Evolutionary conservation across 2,329 filamentous ascomycete genomes (phyloP).

Genomic region (Coniochaeta sp.): DNA sequence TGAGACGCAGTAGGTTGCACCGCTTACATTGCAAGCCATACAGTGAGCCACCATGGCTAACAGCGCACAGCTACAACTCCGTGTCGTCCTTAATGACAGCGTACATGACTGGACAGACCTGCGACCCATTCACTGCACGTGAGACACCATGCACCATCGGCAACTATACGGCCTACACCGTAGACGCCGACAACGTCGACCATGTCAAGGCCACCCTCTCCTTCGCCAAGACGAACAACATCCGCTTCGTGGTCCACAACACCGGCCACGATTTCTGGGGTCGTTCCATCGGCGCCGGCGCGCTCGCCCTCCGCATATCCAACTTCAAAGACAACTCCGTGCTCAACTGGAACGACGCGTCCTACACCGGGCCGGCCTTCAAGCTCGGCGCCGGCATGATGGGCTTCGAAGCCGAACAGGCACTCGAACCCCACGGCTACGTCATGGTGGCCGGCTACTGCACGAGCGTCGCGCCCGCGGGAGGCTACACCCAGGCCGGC

Average conservation of each 20-base stretch:
- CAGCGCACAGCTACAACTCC: constrained; percentile 13
- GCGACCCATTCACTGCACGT: constrained; percentile 22
- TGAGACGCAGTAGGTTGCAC: constrained; percentile 16
- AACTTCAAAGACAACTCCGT: constrained; percentile 19
- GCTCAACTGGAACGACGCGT: constrained; percentile 13
- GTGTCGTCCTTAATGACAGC: constrained; percentile 23
- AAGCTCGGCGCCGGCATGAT: constrained; percentile 19
- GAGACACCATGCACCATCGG: constrained; percentile 27
- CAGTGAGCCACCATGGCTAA: background rate
- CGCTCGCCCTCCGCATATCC: constrained; percentile 23
- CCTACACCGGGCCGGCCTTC: constrained; percentile 17
- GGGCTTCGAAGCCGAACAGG: constrained; percentile 16
- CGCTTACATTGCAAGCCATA: background rate
- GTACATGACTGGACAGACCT: constrained; percentile 21
- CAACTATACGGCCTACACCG: constrained; percentile 21
- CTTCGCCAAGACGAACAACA: constrained; percentile 25
- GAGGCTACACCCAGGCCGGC: constrained; percentile 39
- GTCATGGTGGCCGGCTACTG: constrained; percentile 30
- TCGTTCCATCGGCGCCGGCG: constrained; percentile 19
- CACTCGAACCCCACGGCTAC: constrained; percentile 14
- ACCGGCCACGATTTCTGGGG: constrained; percentile 35
- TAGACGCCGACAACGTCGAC: constrained; percentile 9
- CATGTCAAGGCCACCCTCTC: constrained; percentile 20
- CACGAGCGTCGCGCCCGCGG: constrained; percentile 31
- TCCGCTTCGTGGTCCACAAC: constrained; percentile 35